Evolutionary conservation across 371 early-diverging fungal genomes (phyloP), one percentile per base, ranked within the genome.

Genomic region (Lichtheimia corymbifera): DNA sequence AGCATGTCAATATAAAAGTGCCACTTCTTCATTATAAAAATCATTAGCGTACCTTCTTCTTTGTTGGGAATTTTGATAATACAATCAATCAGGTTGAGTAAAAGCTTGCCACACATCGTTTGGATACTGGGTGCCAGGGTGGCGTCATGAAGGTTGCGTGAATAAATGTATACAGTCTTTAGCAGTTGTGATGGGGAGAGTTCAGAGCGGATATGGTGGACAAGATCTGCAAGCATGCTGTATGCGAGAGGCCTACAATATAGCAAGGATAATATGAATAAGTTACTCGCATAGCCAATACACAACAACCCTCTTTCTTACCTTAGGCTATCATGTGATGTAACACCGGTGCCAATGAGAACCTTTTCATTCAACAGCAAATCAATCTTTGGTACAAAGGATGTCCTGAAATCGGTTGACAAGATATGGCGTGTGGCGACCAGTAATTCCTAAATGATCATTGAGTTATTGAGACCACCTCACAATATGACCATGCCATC

Each of bases 361-460:
- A 97, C 91, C 63, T 95, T 90, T 68, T 96, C 96, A 66, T 94
- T 89, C 51, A 99, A 65, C 24, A 99, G 77, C 18, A 87, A 73
- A 68, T 97, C 94, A 12, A 97, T 91, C 59, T 95, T 88, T 3
- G 85, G 86, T 20, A 96, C 86, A 74, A 98, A 97, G 4, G 93
- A 86, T 25, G 78, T 71, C 53, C 96, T 83, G 63, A 97, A 92
- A 14, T 96, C 96, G 1, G 94, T 95, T 12, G 90, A 91, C 64
- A 96, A 85, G 50, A 98, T 91, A 64, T 97, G 97, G n/a, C 97
- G 83, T 3, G 94, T 91, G 0, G 98, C 97, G 6, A 97, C 93
- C 27, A 99, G 79, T 49, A 99, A 77, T 68, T 99, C 99, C 82
- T 90, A 71, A 30, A 11, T 9, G 9, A 35, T 35, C 35, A 35